These are phyloP conservation scores for Calocybe cyanea DNA, from an alignment of 768 basidiomycete genomes.

Conservation along the genomic window DNA sequence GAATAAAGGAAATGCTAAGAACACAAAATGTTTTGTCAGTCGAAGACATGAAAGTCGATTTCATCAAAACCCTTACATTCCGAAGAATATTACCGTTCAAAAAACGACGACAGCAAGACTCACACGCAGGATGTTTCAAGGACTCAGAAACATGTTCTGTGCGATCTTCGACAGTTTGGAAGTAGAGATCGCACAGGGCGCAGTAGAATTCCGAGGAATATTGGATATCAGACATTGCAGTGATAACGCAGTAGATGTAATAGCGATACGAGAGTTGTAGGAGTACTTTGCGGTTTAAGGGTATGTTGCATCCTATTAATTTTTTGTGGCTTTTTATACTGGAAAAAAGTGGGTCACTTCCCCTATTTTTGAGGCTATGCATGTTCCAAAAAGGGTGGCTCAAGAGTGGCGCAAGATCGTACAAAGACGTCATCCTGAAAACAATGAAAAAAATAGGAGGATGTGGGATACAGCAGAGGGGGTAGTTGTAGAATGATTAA, in stretches of 20 bases:
- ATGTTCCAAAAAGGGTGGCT: no score
- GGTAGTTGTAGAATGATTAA: no score
- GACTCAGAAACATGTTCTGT: conserved; percentile 16
- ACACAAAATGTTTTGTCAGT: no score
- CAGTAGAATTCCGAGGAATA: conserved; percentile 14
- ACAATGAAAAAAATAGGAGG: no score
- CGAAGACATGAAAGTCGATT: not conserved
- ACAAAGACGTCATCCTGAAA: no score
- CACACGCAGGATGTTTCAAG: conserved; percentile 17
- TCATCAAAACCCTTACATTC: conserved; percentile 10
- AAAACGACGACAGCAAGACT: conserved; percentile 16
- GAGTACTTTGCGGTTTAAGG: not conserved
- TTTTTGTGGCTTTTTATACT: not conserved
- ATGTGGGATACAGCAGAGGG: no score
- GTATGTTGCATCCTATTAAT: not conserved
- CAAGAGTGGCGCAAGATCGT: no score
- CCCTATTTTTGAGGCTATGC: conserved; percentile 1
- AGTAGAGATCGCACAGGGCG: conserved; percentile 20
- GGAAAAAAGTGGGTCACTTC: conserved; percentile 1
- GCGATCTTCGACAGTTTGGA: conserved; percentile 13
- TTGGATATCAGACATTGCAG: not conserved
- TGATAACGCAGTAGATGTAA: not conserved
- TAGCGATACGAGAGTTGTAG: not conserved
- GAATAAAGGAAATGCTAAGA: conserved; percentile 19
- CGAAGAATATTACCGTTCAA: conserved; percentile 18